Evolutionary conservation across 805 yeast genomes (phyloP).

Genomic region (Yueomyces sinensis): DNA sequence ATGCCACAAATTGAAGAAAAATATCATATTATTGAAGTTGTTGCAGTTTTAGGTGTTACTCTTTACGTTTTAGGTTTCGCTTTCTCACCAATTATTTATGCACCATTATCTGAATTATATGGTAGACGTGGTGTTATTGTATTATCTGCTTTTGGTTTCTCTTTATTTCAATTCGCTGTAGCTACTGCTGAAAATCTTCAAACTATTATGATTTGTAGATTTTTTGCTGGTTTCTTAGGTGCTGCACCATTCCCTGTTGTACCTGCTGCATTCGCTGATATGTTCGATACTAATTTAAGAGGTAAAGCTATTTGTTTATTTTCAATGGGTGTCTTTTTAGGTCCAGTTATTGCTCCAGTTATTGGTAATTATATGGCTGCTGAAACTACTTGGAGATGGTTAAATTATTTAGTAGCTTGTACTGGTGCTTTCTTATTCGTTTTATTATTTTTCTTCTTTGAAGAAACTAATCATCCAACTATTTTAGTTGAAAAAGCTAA

Average conservation of each 20-base stretch:
- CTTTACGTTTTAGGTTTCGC: conserved; percentile 89
- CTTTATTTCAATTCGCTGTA: conserved; percentile 52
- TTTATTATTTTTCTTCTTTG: conserved; percentile 27
- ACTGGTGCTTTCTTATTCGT: conserved; percentile 31
- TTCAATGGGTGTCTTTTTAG: conserved; percentile 58
- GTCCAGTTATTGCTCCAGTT: conserved; percentile 77
- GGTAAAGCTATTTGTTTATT: conserved; percentile 68
- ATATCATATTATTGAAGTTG: conserved; percentile 51
- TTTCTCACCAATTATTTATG: conserved; percentile 84
- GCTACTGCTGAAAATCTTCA: conserved; percentile 74
- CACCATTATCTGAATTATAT: conserved; percentile 68
- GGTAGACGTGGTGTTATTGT: conserved; percentile 57
- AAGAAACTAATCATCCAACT: conserved; percentile 64
- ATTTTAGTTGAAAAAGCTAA: conserved; percentile 50
- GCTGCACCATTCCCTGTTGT: conserved; percentile 78
- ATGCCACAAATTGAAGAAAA: conserved; percentile 32
- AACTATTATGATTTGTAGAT: conserved; percentile 63
- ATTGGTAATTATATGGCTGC: conserved; percentile 53
- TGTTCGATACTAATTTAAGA: conserved; percentile 50
- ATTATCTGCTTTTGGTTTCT: conserved; percentile 41
- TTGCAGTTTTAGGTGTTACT: conserved; percentile 65
- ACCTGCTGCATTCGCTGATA: conserved; percentile 79
- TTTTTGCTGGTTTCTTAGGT: conserved; percentile 69
- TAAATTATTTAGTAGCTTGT: conserved; percentile 56
- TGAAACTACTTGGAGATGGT: conserved; percentile 74